Conservation (phyloP, 768 basidiomycete species). For the Auriscalpium orientale region DNA sequence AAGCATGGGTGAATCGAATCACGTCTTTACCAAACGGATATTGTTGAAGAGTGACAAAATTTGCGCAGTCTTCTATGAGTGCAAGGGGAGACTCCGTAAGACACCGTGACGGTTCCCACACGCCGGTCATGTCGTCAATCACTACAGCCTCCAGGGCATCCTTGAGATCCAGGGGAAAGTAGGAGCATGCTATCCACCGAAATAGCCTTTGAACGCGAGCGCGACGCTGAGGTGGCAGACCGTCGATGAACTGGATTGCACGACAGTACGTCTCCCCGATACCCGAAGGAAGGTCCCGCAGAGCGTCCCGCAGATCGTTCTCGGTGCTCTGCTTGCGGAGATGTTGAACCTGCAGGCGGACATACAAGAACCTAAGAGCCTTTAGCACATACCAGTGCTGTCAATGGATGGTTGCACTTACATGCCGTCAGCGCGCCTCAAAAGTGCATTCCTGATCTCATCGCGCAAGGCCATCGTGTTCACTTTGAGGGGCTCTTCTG, state of each 20-base stretch:
- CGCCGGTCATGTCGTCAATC: not conserved
- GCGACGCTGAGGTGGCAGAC: not conserved
- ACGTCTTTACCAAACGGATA: not conserved
- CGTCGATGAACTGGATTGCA: not conserved
- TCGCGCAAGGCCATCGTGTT: not conserved
- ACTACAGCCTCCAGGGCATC: not conserved
- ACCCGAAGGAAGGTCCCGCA: not conserved
- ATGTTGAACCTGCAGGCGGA: not conserved
- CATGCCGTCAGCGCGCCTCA: not conserved
- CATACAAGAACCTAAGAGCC: not conserved
- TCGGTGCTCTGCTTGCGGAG: not conserved
- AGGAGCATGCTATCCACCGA: not conserved
- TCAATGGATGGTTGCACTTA: not conserved
- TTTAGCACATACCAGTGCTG: no score
- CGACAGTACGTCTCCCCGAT: not conserved
- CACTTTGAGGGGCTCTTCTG: not conserved
- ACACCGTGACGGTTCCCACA: not conserved
- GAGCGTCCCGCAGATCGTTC: not conserved
- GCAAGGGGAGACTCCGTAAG: not conserved
- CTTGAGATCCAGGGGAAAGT: not conserved
- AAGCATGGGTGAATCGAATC: not conserved
- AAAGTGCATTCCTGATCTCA: not conserved
- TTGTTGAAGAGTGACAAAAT: not conserved
- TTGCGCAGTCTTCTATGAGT: not conserved
- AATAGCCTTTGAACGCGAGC: not conserved